phyloP scores from a whole-genome alignment of 2,329 filamentous ascomycete species.

The Emergomyces orientalis region DNA sequence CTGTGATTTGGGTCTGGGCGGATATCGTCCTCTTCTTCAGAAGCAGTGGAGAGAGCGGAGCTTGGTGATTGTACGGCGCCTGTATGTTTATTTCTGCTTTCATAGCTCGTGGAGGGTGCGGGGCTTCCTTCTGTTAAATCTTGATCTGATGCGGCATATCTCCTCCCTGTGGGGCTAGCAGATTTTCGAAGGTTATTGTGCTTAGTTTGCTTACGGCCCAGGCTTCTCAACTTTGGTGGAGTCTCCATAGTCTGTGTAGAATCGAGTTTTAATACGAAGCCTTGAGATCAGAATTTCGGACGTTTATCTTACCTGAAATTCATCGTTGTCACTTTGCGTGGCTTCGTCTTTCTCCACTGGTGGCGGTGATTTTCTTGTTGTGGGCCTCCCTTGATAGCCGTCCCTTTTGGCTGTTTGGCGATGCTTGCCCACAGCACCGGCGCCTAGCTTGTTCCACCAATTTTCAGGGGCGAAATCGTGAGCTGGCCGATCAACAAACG shows the following conservation, averaged over 20 bases:
- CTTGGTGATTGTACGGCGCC: not conserved
- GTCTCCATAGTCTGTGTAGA: not conserved
- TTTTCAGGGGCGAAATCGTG: not conserved
- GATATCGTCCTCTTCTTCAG: conserved; percentile 9
- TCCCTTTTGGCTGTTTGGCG: not conserved
- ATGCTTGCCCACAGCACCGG: not conserved
- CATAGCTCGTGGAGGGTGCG: not conserved
- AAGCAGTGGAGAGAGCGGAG: conserved; percentile 10
- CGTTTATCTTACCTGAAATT: conserved; percentile 8
- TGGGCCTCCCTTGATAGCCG: conserved; percentile 2
- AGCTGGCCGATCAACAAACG: not conserved
- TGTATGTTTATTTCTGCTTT: not conserved
- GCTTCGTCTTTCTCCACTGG: not conserved
- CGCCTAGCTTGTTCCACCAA: conserved; percentile 7
- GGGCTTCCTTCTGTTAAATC: not conserved
- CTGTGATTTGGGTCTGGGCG: conserved; percentile 5
- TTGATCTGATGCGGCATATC: not conserved
- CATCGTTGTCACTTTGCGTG: conserved; percentile 5
- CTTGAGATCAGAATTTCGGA: not conserved
- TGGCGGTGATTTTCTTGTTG: conserved; percentile 3
- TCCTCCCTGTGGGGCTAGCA: not conserved
- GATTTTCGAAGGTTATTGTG: not conserved
- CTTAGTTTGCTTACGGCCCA: not conserved
- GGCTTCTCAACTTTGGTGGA: conserved; percentile 3
- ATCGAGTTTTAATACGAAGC: not conserved